Evolutionary conservation across 2,329 filamentous ascomycete genomes (phyloP), one percentile per base, ranked within the genome.

Genomic region (Penicillium hesseltinei): DNA sequence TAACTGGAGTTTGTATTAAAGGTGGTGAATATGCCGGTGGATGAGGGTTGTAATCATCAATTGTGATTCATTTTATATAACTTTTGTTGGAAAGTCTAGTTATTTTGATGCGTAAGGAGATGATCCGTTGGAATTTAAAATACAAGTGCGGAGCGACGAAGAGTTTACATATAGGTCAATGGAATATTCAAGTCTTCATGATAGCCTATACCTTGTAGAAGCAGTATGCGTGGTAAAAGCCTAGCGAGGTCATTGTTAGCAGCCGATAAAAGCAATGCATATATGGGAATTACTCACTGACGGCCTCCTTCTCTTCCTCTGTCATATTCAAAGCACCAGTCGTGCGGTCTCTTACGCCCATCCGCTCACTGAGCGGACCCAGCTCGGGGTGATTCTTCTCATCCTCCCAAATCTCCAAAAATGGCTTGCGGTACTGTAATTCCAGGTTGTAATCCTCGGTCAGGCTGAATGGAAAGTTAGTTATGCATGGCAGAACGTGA

Each of bases 371-470:
- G 67, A 99, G 75, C 21, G 89, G 87, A 0, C 92, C 92, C 39
- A 99, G 76, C 33, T 90, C 85, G 0, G 82, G 81, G 69, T 97
- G 91, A 61, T 95, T 88, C 77, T 93, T 94, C 74, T 97, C 92
- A 23, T 91, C 84, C 61, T 91, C 86, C 91, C 93, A 97, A 31
- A 99, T 89, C 64, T 97, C 92, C 40, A 85, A 78, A 73, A 99
- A 99, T 0, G 88, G 84, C 75, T 93, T 93, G 69, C 95, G 90
- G 71, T 97, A 99, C 75, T 96, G 89, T 67, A 97, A 78, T 74
- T 99, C 94, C 7, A 99, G 84, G 67, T 97, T 97, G 81, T 93
- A 99, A 71, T 97, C 92, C 72, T 97, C 92, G 19, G 94, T 94
- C 67, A 97, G 80, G 27, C 77, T 79, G 51, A 5, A 9, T 10